Percentiles rank a stretch among this genome's conserved stretches.
Evolutionary conservation across 1,284 basidiomycete species (phyloP).

Genomic region (Sanghuangporus weigelae): DNA sequence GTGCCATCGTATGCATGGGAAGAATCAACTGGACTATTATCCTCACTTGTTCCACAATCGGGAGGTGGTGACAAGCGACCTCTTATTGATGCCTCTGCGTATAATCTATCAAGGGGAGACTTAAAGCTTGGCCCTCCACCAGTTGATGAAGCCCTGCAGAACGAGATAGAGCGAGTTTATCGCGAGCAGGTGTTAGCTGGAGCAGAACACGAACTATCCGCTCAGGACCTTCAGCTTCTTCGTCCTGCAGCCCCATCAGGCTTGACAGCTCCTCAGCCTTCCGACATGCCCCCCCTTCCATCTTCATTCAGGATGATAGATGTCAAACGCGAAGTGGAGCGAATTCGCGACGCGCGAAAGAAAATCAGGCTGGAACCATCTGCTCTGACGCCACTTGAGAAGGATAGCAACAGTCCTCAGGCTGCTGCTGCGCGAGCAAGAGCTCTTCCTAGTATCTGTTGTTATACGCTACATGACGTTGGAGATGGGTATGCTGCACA

Average conservation of each 20-base stretch:
- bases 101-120: constrained; percentile 68
- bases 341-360: constrained; percentile 85
- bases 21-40: constrained; percentile 76
- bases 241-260: constrained; percentile 46
- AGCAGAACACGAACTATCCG: constrained; percentile 58
- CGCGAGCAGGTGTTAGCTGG: constrained; percentile 58
- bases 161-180: constrained; percentile 72
- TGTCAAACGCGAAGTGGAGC: constrained; percentile 88
- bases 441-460: constrained; percentile 84
- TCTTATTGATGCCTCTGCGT: constrained; percentile 56
- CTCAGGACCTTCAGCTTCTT: constrained; percentile 54
- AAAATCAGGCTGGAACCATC: constrained; percentile 84
- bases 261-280: constrained; percentile 55
- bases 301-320: constrained; percentile 83
- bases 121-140: constrained; percentile 83
- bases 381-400: constrained; percentile 41
- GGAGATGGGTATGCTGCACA: constrained; percentile 73
- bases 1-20: constrained; percentile 67
- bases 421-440: constrained; percentile 49
- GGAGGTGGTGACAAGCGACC: constrained; percentile 33
- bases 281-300: constrained; percentile 77
- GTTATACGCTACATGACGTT: constrained; percentile 89
- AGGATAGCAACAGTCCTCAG: constrained; percentile 53
- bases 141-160: constrained; percentile 70
- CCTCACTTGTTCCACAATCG: constrained; percentile 66